A percentile compares a stretch with the other conserved stretches of the same genome.
Evolutionary conservation across 306 rosid genomes (phyloP).

Genomic region (Carpinus fangiana): DNA sequence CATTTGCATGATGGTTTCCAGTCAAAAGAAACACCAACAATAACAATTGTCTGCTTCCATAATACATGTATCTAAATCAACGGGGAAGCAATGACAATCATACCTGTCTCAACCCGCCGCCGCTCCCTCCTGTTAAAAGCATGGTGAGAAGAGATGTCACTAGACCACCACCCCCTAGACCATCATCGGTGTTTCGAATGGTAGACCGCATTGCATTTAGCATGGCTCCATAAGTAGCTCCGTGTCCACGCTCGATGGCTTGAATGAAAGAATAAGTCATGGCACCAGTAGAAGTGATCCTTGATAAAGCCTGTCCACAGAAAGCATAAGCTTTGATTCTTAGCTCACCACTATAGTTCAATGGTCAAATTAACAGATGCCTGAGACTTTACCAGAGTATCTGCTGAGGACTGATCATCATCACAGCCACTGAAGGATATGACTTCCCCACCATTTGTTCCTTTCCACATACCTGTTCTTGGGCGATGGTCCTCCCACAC

Average conservation of each 20-base stretch:
- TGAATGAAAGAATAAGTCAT: constrained; percentile 51
- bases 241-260: constrained; percentile 45
- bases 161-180: constrained; percentile 25
- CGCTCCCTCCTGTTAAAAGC: constrained; percentile 41
- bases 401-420: constrained; percentile 50
- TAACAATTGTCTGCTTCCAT: neutral
- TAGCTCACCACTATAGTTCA: neutral
- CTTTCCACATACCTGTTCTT: constrained; percentile 45
- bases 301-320: constrained; percentile 36
- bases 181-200: constrained; percentile 20
- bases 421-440: constrained; percentile 57
- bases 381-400: constrained; percentile 32
- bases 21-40: neutral
- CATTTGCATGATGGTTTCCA: neutral
- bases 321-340: constrained; percentile 5
- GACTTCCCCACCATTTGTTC: constrained; percentile 53
- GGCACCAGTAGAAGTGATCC: constrained; percentile 42
- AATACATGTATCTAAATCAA: neutral
- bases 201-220: constrained; percentile 41
- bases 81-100: neutral
- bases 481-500: constrained; percentile 59
- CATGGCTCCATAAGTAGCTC: constrained; percentile 37
- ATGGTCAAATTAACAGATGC: neutral
- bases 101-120: constrained; percentile 35
- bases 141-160: constrained; percentile 41